phyloP scores from a whole-genome alignment of 2,329 filamentous ascomycete genomes.

The Alternaria infectoria region DNA sequence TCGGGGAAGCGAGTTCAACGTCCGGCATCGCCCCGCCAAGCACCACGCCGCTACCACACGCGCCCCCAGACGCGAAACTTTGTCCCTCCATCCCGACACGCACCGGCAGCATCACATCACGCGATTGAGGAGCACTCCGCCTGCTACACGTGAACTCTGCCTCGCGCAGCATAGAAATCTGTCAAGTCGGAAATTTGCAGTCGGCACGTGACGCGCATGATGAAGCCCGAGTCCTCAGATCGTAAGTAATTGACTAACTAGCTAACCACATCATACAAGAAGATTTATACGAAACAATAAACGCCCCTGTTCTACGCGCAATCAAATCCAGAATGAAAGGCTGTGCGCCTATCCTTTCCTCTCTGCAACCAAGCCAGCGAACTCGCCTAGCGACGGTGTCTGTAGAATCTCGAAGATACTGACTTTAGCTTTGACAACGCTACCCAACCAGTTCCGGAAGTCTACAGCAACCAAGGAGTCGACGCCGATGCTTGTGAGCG shows the following conservation, averaged over 20 bases:
- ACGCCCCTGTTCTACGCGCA: background rate
- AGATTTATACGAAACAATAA: background rate
- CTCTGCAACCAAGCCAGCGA: background rate
- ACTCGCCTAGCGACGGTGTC: background rate
- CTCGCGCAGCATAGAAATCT: background rate
- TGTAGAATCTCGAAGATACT: constrained; percentile 4
- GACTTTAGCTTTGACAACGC: background rate
- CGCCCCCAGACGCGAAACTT: background rate
- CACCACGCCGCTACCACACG: background rate
- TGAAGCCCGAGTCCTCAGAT: background rate
- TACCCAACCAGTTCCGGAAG: constrained; percentile 3
- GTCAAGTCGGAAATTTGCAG: background rate
- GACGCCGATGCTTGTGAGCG: background rate
- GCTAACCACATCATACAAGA: background rate
- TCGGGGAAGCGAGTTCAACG: constrained; percentile 15
- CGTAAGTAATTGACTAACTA: background rate
- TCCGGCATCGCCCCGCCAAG: constrained; percentile 14
- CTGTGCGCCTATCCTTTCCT: background rate
- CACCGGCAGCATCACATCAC: background rate
- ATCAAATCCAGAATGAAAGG: background rate
- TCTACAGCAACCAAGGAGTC: constrained; percentile 5
- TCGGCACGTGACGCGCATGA: background rate
- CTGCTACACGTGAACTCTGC: background rate
- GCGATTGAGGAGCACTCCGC: background rate
- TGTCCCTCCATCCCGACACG: background rate